Conservation (phyloP, 2,329 filamentous ascomycete genomes). For the Colletotrichum orchidophilum region DNA sequence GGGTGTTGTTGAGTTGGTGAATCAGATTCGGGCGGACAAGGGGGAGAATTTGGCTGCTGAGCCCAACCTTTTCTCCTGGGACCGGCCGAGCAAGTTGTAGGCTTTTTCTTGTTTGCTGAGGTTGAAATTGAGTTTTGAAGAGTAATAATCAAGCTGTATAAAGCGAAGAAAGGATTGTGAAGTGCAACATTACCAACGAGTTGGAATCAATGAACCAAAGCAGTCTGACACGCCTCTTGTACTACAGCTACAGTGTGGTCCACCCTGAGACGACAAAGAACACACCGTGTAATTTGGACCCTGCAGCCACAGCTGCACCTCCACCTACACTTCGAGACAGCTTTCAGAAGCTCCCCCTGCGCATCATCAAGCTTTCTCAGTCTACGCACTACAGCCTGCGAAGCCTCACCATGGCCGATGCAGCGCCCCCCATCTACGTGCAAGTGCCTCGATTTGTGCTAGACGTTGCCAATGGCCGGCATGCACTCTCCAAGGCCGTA, state of each 20-base stretch:
- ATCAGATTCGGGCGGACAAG: slow-evolving; percentile 58
- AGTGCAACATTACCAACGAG: neutral
- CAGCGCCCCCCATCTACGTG: slow-evolving; percentile 12
- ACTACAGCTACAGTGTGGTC: neutral
- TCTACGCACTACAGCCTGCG: neutral
- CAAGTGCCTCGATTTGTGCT: slow-evolving; percentile 40
- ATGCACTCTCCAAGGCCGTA: slow-evolving; percentile 59
- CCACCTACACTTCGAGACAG: slow-evolving; percentile 24
- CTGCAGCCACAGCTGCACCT: neutral
- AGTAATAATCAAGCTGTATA: neutral
- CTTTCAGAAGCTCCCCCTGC: slow-evolving; percentile 31
- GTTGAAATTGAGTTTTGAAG: neutral
- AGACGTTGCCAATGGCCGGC: slow-evolving; percentile 58
- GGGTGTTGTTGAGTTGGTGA: slow-evolving; percentile 72
- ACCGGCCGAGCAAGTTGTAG: slow-evolving; percentile 24
- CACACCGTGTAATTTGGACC: slow-evolving; percentile 14
- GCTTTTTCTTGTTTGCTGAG: neutral
- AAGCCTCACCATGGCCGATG: slow-evolving; percentile 33
- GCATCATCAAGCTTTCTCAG: slow-evolving; percentile 12
- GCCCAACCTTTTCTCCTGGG: slow-evolving; percentile 43
- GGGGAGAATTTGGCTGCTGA: slow-evolving; percentile 41
- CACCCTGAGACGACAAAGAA: fast-evolving
- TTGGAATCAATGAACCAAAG: neutral
- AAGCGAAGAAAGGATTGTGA: neutral
- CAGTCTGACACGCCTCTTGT: neutral